Conservation (phyloP, 768 basidiomycete genomes). For the Termitomyces sp. region DNA sequence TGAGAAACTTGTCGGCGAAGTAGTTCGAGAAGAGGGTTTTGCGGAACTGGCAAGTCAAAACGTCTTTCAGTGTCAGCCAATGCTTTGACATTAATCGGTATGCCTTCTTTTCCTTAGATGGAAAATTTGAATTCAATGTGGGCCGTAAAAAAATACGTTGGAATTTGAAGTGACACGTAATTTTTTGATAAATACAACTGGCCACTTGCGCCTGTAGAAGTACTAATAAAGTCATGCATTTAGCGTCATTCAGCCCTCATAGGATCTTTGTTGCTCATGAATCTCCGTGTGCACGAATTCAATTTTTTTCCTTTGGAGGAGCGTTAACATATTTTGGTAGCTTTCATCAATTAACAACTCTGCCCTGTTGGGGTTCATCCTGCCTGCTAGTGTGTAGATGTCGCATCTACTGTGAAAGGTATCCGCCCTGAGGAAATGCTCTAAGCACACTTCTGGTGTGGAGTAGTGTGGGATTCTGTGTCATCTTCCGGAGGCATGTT, state of each 20-base stretch:
- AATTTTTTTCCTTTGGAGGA: background rate
- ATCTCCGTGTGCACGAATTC: background rate
- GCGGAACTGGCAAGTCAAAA: conserved; percentile 53
- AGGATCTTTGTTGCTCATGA: background rate
- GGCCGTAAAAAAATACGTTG: conserved; percentile 37
- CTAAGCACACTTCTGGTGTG: too few relatives aligned
- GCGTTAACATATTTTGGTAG: too few relatives aligned
- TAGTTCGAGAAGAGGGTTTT: conserved; percentile 76
- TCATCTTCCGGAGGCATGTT: too few relatives aligned
- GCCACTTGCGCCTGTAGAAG: background rate
- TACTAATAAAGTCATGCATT: background rate
- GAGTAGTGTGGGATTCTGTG: too few relatives aligned
- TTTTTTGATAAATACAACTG: background rate
- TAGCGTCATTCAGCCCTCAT: background rate
- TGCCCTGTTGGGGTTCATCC: too few relatives aligned
- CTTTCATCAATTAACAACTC: too few relatives aligned
- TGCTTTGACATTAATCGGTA: background rate
- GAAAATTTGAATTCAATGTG: conserved; percentile 50
- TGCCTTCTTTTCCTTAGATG: conserved; percentile 31
- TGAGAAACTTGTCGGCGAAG: conserved; percentile 51
- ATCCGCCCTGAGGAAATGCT: too few relatives aligned
- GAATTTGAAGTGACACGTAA: conserved; percentile 1
- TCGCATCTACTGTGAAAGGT: too few relatives aligned
- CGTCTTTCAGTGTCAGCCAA: background rate
- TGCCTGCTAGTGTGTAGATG: too few relatives aligned